A percentile compares a stretch with the other conserved stretches of the same genome.
These are phyloP conservation scores for Podospora didyma DNA, from an alignment of 495 filamentous ascomycete species.

Conservation along the genomic window DNA sequence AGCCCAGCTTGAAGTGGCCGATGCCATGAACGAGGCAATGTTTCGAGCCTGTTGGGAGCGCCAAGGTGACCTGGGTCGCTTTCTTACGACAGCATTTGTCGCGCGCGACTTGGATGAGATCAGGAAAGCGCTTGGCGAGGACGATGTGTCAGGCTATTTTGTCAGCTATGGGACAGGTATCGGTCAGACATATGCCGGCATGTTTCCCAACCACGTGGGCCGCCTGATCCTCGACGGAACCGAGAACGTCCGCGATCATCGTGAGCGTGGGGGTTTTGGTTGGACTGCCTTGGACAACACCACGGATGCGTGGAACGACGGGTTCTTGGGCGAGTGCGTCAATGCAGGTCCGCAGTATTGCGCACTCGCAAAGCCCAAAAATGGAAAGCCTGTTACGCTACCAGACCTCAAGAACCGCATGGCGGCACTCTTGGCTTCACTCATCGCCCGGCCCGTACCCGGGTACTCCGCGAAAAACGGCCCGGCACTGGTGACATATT, in stretches of 20 bases:
- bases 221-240: conserved; percentile 47
- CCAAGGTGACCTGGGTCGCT: conserved; percentile 40
- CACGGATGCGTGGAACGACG: conserved; percentile 44
- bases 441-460: conserved; percentile 29
- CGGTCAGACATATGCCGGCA: conserved; percentile 52
- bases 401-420: conserved; percentile 32
- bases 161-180: conserved; percentile 68
- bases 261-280: conserved; percentile 38
- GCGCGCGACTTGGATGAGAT: conserved; percentile 49
- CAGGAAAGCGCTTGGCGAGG: conserved; percentile 43
- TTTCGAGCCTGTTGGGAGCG: conserved; percentile 41
- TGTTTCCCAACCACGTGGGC: conserved; percentile 45
- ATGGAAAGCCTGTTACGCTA: conserved; percentile 28
- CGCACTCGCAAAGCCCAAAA: conserved; percentile 31
- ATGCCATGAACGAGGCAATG: conserved; percentile 38
- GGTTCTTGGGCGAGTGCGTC: conserved; percentile 45
- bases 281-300: conserved; percentile 44
- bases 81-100: conserved; percentile 41
- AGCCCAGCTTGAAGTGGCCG: conserved; percentile 34
- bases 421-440: conserved; percentile 29
- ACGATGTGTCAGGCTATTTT: conserved; percentile 57
- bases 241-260: conserved; percentile 47
- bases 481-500: conserved; percentile 41
- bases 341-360: conserved; percentile 41
- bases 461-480: conserved; percentile 33